phyloP scores from a whole-genome alignment of 805 yeast genomes.

The Pichia gijzeniarum region DNA sequence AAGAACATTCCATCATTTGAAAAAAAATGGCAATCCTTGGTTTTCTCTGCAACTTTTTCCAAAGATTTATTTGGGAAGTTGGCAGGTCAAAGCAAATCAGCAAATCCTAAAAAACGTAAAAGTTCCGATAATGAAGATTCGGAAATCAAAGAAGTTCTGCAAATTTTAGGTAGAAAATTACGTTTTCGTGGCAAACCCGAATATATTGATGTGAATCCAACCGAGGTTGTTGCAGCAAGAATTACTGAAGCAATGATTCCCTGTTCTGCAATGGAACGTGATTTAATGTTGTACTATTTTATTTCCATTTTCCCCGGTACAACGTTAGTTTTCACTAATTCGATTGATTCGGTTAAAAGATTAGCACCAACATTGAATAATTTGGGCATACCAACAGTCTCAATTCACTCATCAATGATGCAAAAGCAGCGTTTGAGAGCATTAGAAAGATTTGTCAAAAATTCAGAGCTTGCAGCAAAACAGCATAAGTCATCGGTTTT shows the following conservation, averaged over 20 bases:
- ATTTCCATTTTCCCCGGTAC: slow-evolving; percentile 80
- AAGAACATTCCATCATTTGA: slow-evolving; percentile 23
- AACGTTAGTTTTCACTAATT: slow-evolving; percentile 85
- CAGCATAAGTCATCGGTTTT: slow-evolving; percentile 56
- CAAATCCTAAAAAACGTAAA: slow-evolving; percentile 22
- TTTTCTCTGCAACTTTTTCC: slow-evolving; percentile 94
- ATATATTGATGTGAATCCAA: slow-evolving; percentile 82
- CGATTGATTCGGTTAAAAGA: slow-evolving; percentile 92
- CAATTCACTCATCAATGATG: slow-evolving; percentile 89
- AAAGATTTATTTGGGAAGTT: slow-evolving; percentile 75
- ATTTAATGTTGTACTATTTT: slow-evolving; percentile 83
- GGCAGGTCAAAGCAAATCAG: slow-evolving; percentile 34
- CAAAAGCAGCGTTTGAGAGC: slow-evolving; percentile 88
- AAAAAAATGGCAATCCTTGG: slow-evolving; percentile 63
- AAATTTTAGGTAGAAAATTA: slow-evolving; percentile 60
- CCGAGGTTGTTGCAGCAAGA: slow-evolving; percentile 64
- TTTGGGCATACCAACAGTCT: slow-evolving; percentile 60
- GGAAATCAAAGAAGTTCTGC: slow-evolving; percentile 50
- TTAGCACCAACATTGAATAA: slow-evolving; percentile 68
- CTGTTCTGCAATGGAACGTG: slow-evolving; percentile 87
- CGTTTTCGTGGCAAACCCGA: slow-evolving; percentile 62
- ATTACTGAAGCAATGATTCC: slow-evolving; percentile 85
- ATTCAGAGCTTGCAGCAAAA: slow-evolving; percentile 29
- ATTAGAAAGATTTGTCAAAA: slow-evolving; percentile 68
- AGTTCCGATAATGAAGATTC: slow-evolving; percentile 29